Evolutionary conservation across 257 asterid genomes (phyloP).

Genomic region (Nicotiana tabacum): DNA sequence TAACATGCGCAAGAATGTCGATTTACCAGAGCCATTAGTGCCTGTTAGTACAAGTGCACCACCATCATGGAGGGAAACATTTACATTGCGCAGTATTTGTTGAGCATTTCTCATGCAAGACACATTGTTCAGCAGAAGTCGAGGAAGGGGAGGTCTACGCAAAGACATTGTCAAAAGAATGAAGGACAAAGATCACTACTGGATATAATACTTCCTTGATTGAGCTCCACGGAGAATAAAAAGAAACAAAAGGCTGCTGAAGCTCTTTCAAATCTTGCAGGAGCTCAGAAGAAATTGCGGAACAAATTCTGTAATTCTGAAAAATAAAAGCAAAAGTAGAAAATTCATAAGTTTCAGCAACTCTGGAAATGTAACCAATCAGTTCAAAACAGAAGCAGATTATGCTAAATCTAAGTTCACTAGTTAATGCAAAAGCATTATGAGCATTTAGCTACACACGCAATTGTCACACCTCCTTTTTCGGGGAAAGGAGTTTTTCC

Average conservation of each 20-base stretch:
- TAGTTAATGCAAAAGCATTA: neutral
- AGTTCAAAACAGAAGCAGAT: neutral
- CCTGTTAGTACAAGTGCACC: conserved; percentile 70
- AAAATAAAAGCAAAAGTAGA: neutral
- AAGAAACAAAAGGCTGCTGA: neutral
- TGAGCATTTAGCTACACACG: neutral
- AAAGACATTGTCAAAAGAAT: conserved; percentile 30
- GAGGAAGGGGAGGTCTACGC: conserved; percentile 61
- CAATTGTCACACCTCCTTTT: no score
- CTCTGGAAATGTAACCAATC: neutral
- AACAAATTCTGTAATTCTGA: neutral
- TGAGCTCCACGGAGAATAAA: neutral
- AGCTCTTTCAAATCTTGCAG: neutral
- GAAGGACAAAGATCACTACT: neutral
- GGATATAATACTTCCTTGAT: neutral
- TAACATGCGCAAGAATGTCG: conserved; percentile 72
- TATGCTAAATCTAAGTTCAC: neutral
- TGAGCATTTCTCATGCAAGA: conserved; percentile 94
- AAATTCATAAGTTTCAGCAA: neutral
- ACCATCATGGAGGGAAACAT: conserved; percentile 69
- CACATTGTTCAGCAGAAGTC: conserved; percentile 66
- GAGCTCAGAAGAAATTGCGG: neutral
- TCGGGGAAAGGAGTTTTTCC: no score
- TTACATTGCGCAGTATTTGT: conserved; percentile 78
- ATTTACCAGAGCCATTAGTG: conserved; percentile 79